Conservation (phyloP, 331 rosid species). For the Ulmus americana region DNA sequence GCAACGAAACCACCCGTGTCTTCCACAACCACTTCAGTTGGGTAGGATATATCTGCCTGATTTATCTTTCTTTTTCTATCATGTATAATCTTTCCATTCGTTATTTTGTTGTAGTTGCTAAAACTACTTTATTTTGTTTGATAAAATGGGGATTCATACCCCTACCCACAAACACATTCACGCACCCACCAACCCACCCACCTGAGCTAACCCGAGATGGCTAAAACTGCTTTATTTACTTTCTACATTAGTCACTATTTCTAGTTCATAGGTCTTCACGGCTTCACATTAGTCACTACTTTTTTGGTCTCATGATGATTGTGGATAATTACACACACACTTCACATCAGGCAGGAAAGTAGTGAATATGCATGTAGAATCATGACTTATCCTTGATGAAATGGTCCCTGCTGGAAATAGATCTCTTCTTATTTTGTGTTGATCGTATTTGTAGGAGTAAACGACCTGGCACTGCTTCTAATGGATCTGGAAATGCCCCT, state of each 20-base stretch:
- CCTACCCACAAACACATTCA: too few relatives aligned
- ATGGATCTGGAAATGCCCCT: constrained; percentile 52
- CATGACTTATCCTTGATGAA: background rate
- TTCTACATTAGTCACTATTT: too few relatives aligned
- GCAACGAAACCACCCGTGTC: constrained; percentile 47
- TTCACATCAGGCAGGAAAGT: background rate
- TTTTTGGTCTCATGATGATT: background rate
- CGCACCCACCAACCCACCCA: too few relatives aligned
- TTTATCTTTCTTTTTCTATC: background rate
- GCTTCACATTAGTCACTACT: background rate
- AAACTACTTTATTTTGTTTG: too few relatives aligned
- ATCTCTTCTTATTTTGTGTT: constrained; percentile 5
- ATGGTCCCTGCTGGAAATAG: constrained; percentile 4
- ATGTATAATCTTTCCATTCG: background rate
- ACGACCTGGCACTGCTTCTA: constrained; percentile 50
- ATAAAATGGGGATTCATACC: too few relatives aligned
- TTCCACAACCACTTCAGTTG: constrained; percentile 40
- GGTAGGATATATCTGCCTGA: constrained; percentile 43
- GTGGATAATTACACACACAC: background rate
- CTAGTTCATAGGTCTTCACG: background rate
- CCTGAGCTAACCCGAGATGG: too few relatives aligned
- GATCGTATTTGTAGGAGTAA: constrained; percentile 51
- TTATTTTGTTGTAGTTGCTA: background rate
- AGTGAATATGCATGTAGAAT: background rate
- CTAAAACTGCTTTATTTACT: background rate